Conservation (phyloP, 164 flowering plant species). For the Vitis rupestris region DNA sequence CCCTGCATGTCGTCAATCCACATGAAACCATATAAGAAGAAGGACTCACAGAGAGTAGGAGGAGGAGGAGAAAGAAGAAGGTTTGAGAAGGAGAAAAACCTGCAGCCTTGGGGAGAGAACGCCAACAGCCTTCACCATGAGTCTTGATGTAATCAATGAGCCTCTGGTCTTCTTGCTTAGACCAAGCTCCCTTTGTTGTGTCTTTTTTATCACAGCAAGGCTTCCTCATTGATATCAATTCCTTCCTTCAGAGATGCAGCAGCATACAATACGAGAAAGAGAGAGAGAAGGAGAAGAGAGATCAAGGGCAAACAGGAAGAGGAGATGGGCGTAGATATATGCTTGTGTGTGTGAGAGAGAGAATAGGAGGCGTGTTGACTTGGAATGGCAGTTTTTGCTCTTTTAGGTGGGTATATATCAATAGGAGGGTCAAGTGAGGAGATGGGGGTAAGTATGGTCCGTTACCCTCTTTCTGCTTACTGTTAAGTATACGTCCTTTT, state of each 20-base stretch:
- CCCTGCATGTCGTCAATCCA: conserved; percentile 4
- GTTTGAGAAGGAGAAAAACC: background rate
- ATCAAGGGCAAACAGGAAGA: background rate
- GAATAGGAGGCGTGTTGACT: conserved; percentile 3
- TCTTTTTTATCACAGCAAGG: conserved; percentile 20
- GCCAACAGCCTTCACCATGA: conserved; percentile 19
- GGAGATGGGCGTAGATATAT: conserved; percentile 7
- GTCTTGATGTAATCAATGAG: conserved; percentile 9
- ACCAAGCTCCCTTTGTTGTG: conserved; percentile 18
- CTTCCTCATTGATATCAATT: conserved; percentile 9
- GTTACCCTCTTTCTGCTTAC: background rate
- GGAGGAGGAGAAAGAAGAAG: background rate
- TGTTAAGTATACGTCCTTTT: conserved; percentile 15
- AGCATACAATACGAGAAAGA: background rate
- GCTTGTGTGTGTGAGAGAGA: background rate
- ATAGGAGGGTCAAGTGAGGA: too few relatives aligned
- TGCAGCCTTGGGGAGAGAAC: conserved; percentile 16
- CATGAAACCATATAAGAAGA: background rate
- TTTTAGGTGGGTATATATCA: conserved; percentile 4
- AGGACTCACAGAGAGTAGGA: background rate
- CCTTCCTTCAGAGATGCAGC: background rate
- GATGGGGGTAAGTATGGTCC: background rate
- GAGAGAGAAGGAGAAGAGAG: background rate
- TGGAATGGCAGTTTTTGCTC: conserved; percentile 16
- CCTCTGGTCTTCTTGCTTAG: conserved; percentile 12